Evolutionary conservation across 202 grass and related monocot species (phyloP), one percentile per base, ranked within the genome.

Genomic region (Cymbopogon flexuosus): DNA sequence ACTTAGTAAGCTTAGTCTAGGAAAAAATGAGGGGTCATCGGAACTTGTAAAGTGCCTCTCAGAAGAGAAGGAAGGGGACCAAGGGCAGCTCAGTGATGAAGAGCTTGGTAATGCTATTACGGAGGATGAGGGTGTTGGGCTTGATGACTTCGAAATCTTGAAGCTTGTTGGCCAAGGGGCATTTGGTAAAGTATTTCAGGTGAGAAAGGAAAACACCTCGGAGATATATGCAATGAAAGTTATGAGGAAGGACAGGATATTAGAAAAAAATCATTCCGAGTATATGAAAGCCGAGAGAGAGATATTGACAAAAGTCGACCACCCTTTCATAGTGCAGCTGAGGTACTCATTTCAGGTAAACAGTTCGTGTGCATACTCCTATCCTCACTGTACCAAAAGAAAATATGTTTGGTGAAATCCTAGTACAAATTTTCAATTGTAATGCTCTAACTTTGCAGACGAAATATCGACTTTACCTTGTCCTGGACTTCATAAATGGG

Each of bases 161-260:
- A 96, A 96, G 35, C 83, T 96, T 46, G 93, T 96, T 10, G 93
- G 90, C 16, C 90, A 93, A 85, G 93, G 93, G 34, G 90, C 93
- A 43, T 96, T 96, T 35, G 93, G 93, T 5, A 93, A 96, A 85
- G 93, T 96, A 29, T 96, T 87, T 80, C 93, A 96, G 80, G 93
- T 93, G 62, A 96, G 73, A 62, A 96, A 93, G 83, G 93, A 88
- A 81, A 84, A 88, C 29, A 93, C 90, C 75, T 79, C 79, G 34
- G 93, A 93, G 72, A 96, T 96, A 75, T 96, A 90, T 70, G 93
- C 93, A 13, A 96, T 96, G 90, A 96, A 96, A 73, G 93, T 96
- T 64, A 90, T 96, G 90, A 86, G 93, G 71, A 96, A 93, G 73
- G 93, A 96, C 64, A 96, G 83, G 63, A 91, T 96, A 47, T 65